These are phyloP conservation scores for Diaporthe citriasiana DNA, from an alignment of 2,329 filamentous ascomycete genomes.

Conservation along the genomic window DNA sequence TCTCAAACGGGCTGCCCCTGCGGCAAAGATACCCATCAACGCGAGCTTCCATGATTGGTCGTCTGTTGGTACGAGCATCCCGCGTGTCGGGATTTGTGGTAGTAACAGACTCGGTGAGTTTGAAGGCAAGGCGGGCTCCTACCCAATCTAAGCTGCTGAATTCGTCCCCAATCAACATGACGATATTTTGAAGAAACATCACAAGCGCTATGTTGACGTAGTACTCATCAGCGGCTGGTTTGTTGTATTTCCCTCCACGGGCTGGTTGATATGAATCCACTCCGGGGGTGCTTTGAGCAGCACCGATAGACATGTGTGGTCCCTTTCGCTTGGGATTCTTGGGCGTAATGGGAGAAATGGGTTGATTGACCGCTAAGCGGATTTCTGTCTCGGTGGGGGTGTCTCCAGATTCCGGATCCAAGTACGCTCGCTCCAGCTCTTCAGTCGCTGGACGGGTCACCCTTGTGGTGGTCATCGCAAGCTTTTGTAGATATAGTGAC, in stretches of 20 bases:
- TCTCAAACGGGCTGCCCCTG: not conserved
- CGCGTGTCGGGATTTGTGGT: too few relatives aligned
- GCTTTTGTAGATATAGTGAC: too few relatives aligned
- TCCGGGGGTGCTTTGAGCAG: not conserved
- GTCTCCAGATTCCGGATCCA: too few relatives aligned
- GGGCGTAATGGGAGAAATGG: not conserved
- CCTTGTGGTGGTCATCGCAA: too few relatives aligned
- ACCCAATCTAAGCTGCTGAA: not conserved
- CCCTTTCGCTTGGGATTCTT: not conserved
- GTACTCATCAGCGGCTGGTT: not conserved
- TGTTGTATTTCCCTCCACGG: not conserved
- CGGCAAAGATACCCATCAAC: not conserved
- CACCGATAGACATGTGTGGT: not conserved
- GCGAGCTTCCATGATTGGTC: not conserved
- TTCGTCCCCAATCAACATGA: not conserved
- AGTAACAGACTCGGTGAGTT: not conserved
- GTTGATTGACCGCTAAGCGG: not conserved
- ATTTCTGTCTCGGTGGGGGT: too few relatives aligned
- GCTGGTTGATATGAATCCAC: not conserved
- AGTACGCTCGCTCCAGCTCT: too few relatives aligned
- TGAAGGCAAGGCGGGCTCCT: not conserved
- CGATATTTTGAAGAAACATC: not conserved
- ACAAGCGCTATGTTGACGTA: not conserved
- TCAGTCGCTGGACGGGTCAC: too few relatives aligned
- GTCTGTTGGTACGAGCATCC: too few relatives aligned